A percentile compares a stretch with the other conserved stretches of the same genome.
These are phyloP conservation scores for Cladophialophora yegresii DNA, from an alignment of 2,329 filamentous ascomycete species.

Conservation along the genomic window DNA sequence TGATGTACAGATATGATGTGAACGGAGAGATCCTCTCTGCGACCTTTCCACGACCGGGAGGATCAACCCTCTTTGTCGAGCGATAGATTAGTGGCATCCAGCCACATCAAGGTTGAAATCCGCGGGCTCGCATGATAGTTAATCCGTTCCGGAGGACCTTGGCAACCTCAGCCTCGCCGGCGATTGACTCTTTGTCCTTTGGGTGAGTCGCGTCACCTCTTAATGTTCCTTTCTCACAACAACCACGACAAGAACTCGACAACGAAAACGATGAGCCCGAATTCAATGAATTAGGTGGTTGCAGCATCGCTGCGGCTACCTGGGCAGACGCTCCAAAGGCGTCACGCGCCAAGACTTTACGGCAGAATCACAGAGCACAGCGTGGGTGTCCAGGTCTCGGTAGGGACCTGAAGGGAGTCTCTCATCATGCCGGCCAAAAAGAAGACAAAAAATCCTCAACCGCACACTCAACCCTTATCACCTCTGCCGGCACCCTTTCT, in stretches of 20 bases:
- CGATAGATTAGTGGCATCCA: neutral
- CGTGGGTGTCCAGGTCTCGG: constrained; percentile 15
- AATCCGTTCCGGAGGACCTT: constrained; percentile 25
- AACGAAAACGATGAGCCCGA: constrained; percentile 13
- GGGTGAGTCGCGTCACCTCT: neutral
- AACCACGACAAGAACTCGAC: constrained; percentile 16
- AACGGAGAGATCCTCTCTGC: neutral
- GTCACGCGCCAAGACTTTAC: constrained; percentile 24
- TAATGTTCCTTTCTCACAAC: constrained; percentile 15
- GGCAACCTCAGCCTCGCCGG: constrained; percentile 18
- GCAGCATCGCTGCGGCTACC: constrained; percentile 31
- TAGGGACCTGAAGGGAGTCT: constrained; percentile 19
- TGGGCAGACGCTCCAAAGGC: constrained; percentile 25
- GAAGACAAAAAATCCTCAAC: constrained; percentile 18
- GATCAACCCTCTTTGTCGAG: neutral
- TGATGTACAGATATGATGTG: neutral
- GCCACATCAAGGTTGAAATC: constrained; percentile 10
- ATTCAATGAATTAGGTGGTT: constrained; percentile 24
- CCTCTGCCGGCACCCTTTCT: constrained; percentile 8
- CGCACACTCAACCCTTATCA: constrained; percentile 11
- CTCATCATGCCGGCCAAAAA: constrained; percentile 29
- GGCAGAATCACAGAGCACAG: constrained; percentile 2
- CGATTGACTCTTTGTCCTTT: constrained; percentile 17
- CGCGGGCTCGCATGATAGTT: constrained; percentile 13
- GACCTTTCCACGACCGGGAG: neutral